These are phyloP conservation scores for Parietichytrium sp. DNA, from an alignment of 108 stramenopile genomes.

Conservation along the genomic window DNA sequence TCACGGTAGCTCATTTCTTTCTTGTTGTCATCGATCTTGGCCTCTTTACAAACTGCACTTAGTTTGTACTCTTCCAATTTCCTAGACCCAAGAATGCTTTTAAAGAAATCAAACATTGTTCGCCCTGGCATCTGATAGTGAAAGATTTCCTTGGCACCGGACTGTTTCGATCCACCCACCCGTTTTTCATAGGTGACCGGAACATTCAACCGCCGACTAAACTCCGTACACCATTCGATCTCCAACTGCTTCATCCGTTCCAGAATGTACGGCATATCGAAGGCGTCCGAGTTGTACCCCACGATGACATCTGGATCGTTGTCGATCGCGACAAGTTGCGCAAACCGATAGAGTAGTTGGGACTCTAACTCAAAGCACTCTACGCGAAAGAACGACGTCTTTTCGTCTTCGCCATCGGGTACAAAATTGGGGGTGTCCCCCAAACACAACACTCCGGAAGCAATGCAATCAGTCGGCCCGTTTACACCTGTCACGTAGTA, in stretches of 20 bases:
- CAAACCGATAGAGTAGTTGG: neutral
- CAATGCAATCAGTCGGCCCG: neutral
- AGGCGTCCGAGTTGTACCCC: neutral
- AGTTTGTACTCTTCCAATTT: neutral
- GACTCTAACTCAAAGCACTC: neutral
- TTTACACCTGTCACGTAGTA: neutral
- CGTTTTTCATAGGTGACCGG: neutral
- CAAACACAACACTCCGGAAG: neutral
- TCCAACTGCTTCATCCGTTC: neutral
- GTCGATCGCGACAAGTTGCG: neutral
- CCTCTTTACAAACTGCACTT: neutral
- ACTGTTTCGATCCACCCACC: neutral
- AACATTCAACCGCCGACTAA: neutral
- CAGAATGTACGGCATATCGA: conserved; percentile 31
- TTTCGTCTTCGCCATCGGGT: no score
- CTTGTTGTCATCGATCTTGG: neutral
- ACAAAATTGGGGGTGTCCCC: neutral
- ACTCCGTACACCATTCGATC: neutral
- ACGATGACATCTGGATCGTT: neutral
- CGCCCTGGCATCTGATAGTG: neutral
- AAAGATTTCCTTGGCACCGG: neutral
- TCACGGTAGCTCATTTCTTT: neutral
- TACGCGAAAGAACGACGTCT: no score
- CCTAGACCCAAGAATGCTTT: neutral
- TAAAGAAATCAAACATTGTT: neutral